Base-by-base conservation (phyloP, 805 yeast genomes). In the Cyberlindnera americana region DNA sequence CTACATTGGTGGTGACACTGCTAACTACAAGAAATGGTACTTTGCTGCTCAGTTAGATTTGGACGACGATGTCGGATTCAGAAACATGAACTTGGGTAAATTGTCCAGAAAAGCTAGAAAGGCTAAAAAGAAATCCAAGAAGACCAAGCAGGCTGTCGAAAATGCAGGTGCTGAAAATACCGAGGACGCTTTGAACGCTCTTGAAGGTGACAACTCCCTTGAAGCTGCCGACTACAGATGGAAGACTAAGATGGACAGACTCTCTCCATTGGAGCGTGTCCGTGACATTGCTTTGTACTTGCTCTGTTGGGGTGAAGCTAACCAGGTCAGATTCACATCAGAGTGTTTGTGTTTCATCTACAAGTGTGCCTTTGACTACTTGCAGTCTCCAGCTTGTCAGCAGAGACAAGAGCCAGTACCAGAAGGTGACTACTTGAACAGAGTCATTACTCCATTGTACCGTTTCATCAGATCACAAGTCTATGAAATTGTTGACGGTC, bases 341-440 rank as follows among this genome's bases (percentile, higher is more conserved):
- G 97, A 89, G 72, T 75, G 84, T 68, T 69, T 93, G 48, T 87
- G 96, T 76, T 93, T 85, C 75, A 81, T 93, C 59, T 95, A 81
- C 77, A 91, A 95, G 72, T 86, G 95, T 64, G 96, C 97, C 43
- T 75, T 75, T 50, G 99, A 93, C 66, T 90, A 93, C 67, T 73
- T 88, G 61, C 68, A 77, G 47, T 86, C 96, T 40, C 95, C 95
- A 38, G 81, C 84, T 57, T 89, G 97, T 68, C 95, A 86, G 71
- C 89, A 86, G 65, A 80, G 88, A 66, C 73, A 70, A 35, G 89
- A 83, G 53, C 85, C 90, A 35, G 83, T 83, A 48, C 88, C 91
- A 44, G 91, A 83, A 67, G 75, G 95, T 66, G 96, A 90, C 64
- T 93, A 76, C 68, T 73, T 93, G 62, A 87, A 91, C 69, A 76